Conservation (phyloP, 1,284 basidiomycete genomes). For the Amylostereum areolatum region DNA sequence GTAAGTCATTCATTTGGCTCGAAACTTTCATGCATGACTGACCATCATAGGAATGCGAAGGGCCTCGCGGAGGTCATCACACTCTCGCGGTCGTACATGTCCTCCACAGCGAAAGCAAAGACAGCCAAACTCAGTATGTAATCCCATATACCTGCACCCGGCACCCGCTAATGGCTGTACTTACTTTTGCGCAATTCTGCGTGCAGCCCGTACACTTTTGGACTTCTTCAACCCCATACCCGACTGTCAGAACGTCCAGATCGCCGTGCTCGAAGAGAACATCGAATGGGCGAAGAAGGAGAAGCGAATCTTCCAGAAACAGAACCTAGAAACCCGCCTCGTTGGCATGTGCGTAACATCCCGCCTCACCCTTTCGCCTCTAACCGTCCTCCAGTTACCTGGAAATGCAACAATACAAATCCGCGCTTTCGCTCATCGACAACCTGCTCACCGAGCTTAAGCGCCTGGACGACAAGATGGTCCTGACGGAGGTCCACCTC, state of each 20-base stretch:
- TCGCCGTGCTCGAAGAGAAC: conserved; percentile 83
- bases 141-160: neutral
- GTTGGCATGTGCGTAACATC: conserved; percentile 63
- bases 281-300: conserved; percentile 91
- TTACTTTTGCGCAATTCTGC: conserved; percentile 9
- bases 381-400: conserved; percentile 49
- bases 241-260: conserved; percentile 75
- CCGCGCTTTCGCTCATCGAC: conserved; percentile 81
- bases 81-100: conserved; percentile 86
- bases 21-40: neutral
- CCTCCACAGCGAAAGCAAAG: conserved; percentile 95
- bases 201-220: conserved; percentile 83
- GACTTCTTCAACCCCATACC: conserved; percentile 83
- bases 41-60: conserved; percentile 62
- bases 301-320: conserved; percentile 94
- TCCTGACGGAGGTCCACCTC: conserved; percentile 94
- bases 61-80: conserved; percentile 86
- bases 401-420: conserved; percentile 72
- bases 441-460: conserved; percentile 86
- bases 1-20: conserved; percentile 36
- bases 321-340: conserved; percentile 89
- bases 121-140: conserved; percentile 90
- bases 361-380: neutral
- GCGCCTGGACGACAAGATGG: conserved; percentile 95
- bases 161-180: neutral